These are phyloP conservation scores for Microdochium paspali DNA, from an alignment of 2,329 filamentous ascomycete species.

Conservation along the genomic window DNA sequence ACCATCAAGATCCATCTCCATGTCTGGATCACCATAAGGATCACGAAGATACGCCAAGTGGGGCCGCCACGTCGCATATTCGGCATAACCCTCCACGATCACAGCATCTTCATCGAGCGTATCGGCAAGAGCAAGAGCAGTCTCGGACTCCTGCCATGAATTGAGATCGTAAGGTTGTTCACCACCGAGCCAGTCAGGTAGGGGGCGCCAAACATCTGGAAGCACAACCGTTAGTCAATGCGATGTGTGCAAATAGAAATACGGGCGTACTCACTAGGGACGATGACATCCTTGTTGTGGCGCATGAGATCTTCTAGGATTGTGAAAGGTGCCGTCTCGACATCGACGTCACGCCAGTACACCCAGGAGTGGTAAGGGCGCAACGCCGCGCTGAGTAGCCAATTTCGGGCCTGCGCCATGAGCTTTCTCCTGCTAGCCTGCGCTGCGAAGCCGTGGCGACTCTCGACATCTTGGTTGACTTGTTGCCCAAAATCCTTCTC, in stretches of 20 bases:
- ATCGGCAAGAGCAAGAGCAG: conserved; percentile 83
- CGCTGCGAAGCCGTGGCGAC: conserved; percentile 91
- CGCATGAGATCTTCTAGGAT: conserved; percentile 97
- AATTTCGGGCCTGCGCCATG: conserved; percentile 97
- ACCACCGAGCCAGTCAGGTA: conserved; percentile 96
- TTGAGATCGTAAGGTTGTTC: conserved; percentile 98
- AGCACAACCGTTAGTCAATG: conserved; percentile 16
- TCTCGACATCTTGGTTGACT: conserved; percentile 96
- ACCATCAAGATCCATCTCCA: conserved; percentile 99
- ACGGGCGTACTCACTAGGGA: conserved; percentile 71
- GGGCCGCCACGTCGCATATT: conserved; percentile 96
- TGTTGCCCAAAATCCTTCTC: conserved; percentile 99
- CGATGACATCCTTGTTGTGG: conserved; percentile 97
- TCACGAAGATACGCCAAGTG: conserved; percentile 95
- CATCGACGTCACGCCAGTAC: conserved; percentile 98
- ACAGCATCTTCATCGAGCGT: conserved; percentile 96
- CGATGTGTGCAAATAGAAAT: neutral
- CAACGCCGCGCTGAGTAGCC: conserved; percentile 86
- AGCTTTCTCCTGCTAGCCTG: conserved; percentile 89
- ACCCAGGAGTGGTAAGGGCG: conserved; percentile 97
- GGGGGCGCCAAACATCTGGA: conserved; percentile 93
- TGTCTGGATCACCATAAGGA: conserved; percentile 94
- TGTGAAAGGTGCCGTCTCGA: conserved; percentile 92
- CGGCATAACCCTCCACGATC: conserved; percentile 96
- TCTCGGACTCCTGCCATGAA: conserved; percentile 99